Conservation (phyloP, 495 filamentous ascomycete species). For the Gamarada debralockiae region DNA sequence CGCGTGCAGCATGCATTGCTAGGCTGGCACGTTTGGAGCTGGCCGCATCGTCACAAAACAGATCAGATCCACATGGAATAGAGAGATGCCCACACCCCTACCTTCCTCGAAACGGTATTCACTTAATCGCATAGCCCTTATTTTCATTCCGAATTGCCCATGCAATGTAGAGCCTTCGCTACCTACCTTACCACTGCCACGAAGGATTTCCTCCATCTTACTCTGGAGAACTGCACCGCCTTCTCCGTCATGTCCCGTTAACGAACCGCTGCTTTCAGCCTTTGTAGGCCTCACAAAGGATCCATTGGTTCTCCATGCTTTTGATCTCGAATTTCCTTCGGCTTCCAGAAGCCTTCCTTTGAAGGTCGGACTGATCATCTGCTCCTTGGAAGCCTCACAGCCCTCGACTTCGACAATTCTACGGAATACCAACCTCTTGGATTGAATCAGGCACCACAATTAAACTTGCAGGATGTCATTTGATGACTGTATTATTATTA, state of each 20-base stretch:
- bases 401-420: background rate
- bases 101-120: background rate
- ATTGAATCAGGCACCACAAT: no score
- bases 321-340: background rate
- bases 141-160: no score
- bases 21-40: conserved; percentile 8
- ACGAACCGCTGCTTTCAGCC: background rate
- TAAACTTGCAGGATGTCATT: no score
- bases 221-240: no score
- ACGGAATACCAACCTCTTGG: background rate
- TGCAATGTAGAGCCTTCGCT: no score
- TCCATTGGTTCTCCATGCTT: background rate
- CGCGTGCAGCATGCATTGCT: conserved; percentile 6
- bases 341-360: background rate
- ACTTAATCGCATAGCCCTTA: no score
- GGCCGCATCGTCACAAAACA: conserved; percentile 3
- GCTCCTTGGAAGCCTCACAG: background rate
- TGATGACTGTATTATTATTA: no score
- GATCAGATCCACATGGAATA: conserved; percentile 2
- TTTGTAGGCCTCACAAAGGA: background rate
- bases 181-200: background rate
- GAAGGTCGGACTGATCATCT: background rate
- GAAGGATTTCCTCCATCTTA: background rate
- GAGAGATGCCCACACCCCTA: background rate
- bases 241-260: background rate